A percentile compares a stretch with the other conserved stretches of the same genome.
Evolutionary conservation across 2,329 filamentous ascomycete genomes (phyloP).

Genomic region (Colletotrichum liaoningense): DNA sequence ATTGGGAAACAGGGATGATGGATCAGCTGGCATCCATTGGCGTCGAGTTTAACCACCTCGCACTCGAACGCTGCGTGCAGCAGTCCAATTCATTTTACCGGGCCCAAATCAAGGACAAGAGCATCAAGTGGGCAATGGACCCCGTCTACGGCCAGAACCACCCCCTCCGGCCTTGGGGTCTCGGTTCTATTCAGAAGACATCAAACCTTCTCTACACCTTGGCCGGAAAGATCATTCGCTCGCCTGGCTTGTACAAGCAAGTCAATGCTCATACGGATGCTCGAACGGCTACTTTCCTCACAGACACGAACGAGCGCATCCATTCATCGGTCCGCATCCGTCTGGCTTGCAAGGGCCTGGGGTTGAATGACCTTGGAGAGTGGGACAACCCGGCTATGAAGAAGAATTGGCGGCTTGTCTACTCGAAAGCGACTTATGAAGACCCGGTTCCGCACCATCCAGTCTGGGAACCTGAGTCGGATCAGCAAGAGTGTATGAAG

Average conservation of each 20-base stretch:
- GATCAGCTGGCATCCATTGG: constrained; percentile 64
- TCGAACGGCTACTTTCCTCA: constrained; percentile 52
- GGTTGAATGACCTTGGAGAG: constrained; percentile 57
- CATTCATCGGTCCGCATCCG: constrained; percentile 66
- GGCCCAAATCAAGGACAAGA: constrained; percentile 35
- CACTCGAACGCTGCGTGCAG: constrained; percentile 54
- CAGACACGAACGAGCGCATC: constrained; percentile 66
- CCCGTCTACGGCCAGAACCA: constrained; percentile 59
- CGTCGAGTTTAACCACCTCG: constrained; percentile 58
- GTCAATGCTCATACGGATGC: constrained; percentile 53
- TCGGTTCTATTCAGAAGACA: constrained; percentile 56
- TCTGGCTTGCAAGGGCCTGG: constrained; percentile 61
- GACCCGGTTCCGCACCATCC: constrained; percentile 50
- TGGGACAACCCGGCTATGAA: constrained; percentile 60
- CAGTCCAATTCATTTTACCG: constrained; percentile 42
- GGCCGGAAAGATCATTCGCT: constrained; percentile 54
- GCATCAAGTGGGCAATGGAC: constrained; percentile 57
- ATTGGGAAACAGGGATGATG: constrained; percentile 60
- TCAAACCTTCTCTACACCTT: constrained; percentile 56
- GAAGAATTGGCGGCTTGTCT: constrained; percentile 55
- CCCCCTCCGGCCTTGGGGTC: constrained; percentile 61
- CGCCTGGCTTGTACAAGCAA: constrained; percentile 61
- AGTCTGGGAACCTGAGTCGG: constrained; percentile 44
- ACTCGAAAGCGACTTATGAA: constrained; percentile 43
- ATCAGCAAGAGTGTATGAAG: constrained; percentile 37